Evolutionary conservation across 768 basidiomycete genomes (phyloP), one percentile per base, ranked within the genome.

Genomic region (Lactarius evosmus): DNA sequence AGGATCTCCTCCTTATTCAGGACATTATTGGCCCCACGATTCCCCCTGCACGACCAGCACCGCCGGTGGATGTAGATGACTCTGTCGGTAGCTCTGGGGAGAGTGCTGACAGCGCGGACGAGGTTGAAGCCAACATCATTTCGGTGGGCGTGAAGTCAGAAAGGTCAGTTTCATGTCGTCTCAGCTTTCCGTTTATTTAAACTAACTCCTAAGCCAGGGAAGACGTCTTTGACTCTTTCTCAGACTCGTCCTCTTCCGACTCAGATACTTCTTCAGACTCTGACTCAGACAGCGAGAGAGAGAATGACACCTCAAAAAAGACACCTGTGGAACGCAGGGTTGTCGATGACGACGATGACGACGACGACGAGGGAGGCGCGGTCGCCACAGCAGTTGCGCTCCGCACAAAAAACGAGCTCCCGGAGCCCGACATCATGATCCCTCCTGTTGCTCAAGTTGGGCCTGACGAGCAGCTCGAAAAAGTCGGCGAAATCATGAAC

Each of bases 401-500:
- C 56, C 79, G 80, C 61, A 91, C 91, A 3, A 87, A 85, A 76
- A 86, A 93, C 69, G 91, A 93, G 74, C 65, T 88, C 12, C 53
- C 76, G 34, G 86, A 87, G n/a, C 69, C 77, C 25, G 80, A 85
- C 27, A 76, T 93, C 59, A 74, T 75, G 25, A 73, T 87, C 59
- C 93, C 92, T 17, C 79, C 85, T 14, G 76, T 91, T 36, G 76
- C 84, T 52, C 78, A 86, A 71, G 81, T 94, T 54, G 85, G 79
- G 1, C 71, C 78, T 2, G 79, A 83, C n/a, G 91, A 92, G 68
- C 69, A 72, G 4, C 77, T 96, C 53, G 89, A 91, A 70, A 83
- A 79, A 70, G 85, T 92, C 3, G 93, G 93, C 58, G 86, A 91
- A 66, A 77, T 96, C 30, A 83, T 86, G 80, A 88, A 80, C 65